Evolutionary conservation across 2,329 filamentous ascomycete species (phyloP), one percentile per base, ranked within the genome.

Genomic region (Didymella sp.): DNA sequence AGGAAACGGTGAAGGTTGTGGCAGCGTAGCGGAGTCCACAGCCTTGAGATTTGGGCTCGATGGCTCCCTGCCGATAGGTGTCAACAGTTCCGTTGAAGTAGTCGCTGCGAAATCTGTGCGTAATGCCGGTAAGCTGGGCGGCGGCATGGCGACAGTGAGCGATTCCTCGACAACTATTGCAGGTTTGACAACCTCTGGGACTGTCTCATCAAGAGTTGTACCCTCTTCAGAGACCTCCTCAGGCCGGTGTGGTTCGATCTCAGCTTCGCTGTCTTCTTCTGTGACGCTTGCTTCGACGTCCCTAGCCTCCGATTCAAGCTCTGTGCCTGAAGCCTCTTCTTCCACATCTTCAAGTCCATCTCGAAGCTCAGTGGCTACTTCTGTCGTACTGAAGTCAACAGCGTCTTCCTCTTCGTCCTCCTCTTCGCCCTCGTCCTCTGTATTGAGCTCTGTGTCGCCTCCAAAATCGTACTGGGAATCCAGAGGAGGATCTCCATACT

Each of bases 401-500:
- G 45, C 24, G 24, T 27, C 35, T 22, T 51, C 42, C 3, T 21
- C 64, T 33, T 60, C 59, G 17, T 41, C 44, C 5, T 40, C 67
- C 21, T 64, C 60, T 2, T 44, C 50, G n/a, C n/a, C n/a, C 30
- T 42, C 43, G 17, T 51, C 66, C 33, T 64, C 60, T 1, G 69
- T 73, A 13, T 73, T 69, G 11, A 66, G 58, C 43, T 72, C 68
- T 1, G 72, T 72, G 41, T 73, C 72, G 11, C 67, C 70, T 27
- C 63, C 67, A 50, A 68, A 66, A 24, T 66, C 62, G 63, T 81
- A 75, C 19, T 79, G 80, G 66, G 87, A 82, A 4, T 89, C 88
- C 46, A 85, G 90, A 6, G 85, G 85, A 1, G 88, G 27, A 13
- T 72, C 68, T 28, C 67, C 22, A 15, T n/a, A 41, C 13, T 41